A percentile compares a stretch with the other conserved stretches of the same genome.
Conservation (phyloP, 192 early-diverging fungal genomes). For the Phlyctochytrium arcticum region DNA sequence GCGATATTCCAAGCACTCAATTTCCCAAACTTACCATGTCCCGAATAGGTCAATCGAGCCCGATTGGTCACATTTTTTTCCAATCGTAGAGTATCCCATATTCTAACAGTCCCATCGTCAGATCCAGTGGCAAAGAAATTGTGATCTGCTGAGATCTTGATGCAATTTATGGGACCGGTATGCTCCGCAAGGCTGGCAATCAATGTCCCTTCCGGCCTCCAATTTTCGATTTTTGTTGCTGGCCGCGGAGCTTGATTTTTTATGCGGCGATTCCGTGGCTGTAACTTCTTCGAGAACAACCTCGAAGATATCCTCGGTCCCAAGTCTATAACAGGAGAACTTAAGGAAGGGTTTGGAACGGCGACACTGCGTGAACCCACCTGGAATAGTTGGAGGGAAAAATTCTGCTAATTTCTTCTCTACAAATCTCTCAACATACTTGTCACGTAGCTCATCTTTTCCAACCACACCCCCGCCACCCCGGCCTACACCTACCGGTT, state of each 20-base stretch:
- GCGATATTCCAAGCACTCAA: neutral
- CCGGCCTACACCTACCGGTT: neutral
- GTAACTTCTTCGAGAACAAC: too few species aligned
- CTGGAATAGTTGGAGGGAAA: conserved; percentile 42
- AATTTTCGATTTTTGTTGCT: conserved; percentile 30
- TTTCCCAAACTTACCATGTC: conserved; percentile 50
- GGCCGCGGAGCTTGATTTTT: neutral
- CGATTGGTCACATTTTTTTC: conserved; percentile 82
- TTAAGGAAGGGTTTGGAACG: too few species aligned
- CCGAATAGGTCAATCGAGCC: conserved; percentile 64
- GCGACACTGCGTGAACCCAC: too few species aligned
- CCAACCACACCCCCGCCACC: neutral
- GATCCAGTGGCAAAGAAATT: conserved; percentile 47
- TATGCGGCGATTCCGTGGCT: neutral
- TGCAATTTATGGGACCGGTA: conserved; percentile 43
- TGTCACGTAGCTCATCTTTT: neutral
- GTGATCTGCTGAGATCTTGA: conserved; percentile 45
- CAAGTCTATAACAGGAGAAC: too few species aligned
- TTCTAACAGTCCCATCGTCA: conserved; percentile 48
- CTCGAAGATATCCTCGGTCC: conserved; percentile 29
- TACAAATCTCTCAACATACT: conserved; percentile 19
- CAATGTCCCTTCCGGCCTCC: conserved; percentile 72
- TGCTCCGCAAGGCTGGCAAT: conserved; percentile 84
- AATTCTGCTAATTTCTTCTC: conserved; percentile 40
- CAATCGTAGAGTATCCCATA: conserved; percentile 57